Evolutionary conservation across 768 basidiomycete species (phyloP).

Genomic region (Boletus rubroflammeus): DNA sequence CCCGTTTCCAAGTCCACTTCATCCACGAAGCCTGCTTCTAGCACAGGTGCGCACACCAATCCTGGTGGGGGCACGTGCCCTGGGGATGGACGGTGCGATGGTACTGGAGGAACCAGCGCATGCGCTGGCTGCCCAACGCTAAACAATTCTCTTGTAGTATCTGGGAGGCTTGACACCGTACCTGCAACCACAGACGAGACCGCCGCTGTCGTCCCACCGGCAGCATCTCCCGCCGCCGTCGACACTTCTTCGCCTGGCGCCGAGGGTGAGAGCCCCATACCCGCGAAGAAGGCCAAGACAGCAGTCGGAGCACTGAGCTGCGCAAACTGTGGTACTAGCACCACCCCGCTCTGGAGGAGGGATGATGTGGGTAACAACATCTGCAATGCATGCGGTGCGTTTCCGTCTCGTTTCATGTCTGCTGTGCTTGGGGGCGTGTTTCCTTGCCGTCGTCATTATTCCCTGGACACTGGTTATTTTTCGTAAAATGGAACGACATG

Average conservation of each 20-base stretch:
- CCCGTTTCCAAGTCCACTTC: constrained; percentile 24
- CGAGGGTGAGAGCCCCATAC: constrained; percentile 29
- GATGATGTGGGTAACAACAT: constrained; percentile 92
- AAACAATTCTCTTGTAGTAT: constrained; percentile 72
- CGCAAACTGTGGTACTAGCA: constrained; percentile 85
- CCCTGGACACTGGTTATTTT: constrained; percentile 5
- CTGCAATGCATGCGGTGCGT: constrained; percentile 91
- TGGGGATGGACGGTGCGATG: constrained; percentile 96
- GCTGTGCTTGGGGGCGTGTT: constrained; percentile 23
- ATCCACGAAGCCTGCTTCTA: constrained; percentile 26
- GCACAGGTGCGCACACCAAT: constrained; percentile 32
- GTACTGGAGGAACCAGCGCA: constrained; percentile 88
- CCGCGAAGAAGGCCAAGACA: constrained; percentile 33
- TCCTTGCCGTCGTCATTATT: constrained; percentile 14
- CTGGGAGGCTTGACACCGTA: constrained; percentile 40
- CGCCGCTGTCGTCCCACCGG: constrained; percentile 13
- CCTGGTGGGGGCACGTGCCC: constrained; percentile 77
- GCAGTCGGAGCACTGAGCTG: constrained; percentile 76
- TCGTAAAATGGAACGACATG: constrained; percentile 21
- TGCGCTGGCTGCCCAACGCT: constrained; percentile 96
- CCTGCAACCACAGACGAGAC: constrained; percentile 25
- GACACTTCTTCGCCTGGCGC: constrained; percentile 35
- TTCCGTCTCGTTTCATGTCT: constrained; percentile 26
- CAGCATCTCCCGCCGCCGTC: constrained; percentile 29
- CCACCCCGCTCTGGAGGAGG: constrained; percentile 86